These are phyloP conservation scores for Clathrospora elynae DNA, from an alignment of 2,329 filamentous ascomycete species.

Conservation along the genomic window DNA sequence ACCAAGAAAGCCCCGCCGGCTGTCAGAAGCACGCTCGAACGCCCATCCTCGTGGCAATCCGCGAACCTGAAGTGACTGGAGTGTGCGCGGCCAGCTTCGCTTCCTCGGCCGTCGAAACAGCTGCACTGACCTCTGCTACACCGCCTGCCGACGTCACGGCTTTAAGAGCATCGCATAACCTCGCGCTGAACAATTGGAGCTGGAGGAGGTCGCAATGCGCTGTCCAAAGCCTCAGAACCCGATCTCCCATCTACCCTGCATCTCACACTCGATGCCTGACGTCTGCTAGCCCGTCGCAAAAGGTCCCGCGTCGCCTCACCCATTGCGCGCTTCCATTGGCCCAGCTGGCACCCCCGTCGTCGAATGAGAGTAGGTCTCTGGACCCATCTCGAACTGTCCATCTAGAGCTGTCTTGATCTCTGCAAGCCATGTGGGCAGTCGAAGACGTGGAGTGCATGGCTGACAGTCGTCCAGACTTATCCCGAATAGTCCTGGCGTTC, in stretches of 20 bases:
- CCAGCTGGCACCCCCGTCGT: conserved; percentile 25
- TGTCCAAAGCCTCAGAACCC: conserved; percentile 40
- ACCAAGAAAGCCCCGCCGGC: conserved; percentile 17
- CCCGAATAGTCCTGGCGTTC: conserved; percentile 23
- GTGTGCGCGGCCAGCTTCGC: conserved; percentile 32
- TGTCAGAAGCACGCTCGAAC: conserved; percentile 16
- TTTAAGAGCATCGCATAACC: conserved; percentile 42
- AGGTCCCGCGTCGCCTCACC: conserved; percentile 41
- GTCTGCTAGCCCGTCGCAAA: conserved; percentile 42
- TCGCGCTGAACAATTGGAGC: conserved; percentile 35
- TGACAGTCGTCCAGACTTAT: conserved; percentile 37
- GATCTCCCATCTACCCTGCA: conserved; percentile 42
- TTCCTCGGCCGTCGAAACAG: conserved; percentile 37
- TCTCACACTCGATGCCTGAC: conserved; percentile 40
- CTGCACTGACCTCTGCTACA: conserved; percentile 48
- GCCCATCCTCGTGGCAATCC: conserved; percentile 22
- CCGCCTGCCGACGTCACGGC: conserved; percentile 46
- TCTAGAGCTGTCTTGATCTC: conserved; percentile 39
- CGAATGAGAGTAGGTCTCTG: conserved; percentile 42
- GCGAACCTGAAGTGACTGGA: conserved; percentile 20
- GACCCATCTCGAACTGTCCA: conserved; percentile 36
- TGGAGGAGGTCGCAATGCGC: conserved; percentile 47
- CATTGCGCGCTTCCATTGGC: conserved; percentile 42
- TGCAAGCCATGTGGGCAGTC: conserved; percentile 26
- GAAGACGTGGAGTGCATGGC: conserved; percentile 19